Conservation (phyloP, 2,329 filamentous ascomycete genomes). For the Akanthomyces lecanii region DNA sequence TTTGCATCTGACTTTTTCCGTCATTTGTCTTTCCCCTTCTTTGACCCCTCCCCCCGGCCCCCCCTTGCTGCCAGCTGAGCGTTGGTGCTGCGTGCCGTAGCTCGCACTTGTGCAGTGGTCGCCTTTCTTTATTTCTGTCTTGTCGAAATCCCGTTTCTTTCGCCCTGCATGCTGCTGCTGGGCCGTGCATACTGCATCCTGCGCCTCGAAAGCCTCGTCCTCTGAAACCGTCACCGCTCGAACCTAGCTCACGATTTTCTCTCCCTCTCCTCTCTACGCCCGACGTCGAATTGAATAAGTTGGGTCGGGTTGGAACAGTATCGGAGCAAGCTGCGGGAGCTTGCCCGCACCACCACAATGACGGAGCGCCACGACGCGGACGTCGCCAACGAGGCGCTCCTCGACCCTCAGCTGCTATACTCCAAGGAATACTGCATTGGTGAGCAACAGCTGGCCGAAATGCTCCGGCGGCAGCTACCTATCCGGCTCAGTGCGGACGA, state of each 20-base stretch:
- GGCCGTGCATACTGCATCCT: conserved; percentile 7
- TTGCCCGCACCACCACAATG: conserved; percentile 34
- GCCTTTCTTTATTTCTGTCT: conserved; percentile 19
- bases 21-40: background rate
- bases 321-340: conserved; percentile 6
- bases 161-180: conserved; percentile 9
- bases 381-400: conserved; percentile 49
- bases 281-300: background rate
- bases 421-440: conserved; percentile 89
- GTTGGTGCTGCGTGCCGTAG: conserved; percentile 1
- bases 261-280: too few species aligned
- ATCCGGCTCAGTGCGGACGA: background rate
- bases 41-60: background rate
- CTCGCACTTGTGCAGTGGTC: conserved; percentile 15
- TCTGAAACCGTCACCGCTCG: background rate
- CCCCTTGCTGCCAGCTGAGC: background rate
- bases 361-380: conserved; percentile 45
- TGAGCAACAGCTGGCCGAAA: conserved; percentile 36
- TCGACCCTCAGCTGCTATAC: conserved; percentile 85
- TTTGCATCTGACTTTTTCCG: background rate
- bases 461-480: background rate
- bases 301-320: background rate
- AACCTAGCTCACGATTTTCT: background rate
- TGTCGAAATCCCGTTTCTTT: background rate
- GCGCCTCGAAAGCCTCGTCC: background rate